Evolutionary conservation across 352 stramenopile genomes (phyloP).

Genomic region (Stramenopiles sp.): DNA sequence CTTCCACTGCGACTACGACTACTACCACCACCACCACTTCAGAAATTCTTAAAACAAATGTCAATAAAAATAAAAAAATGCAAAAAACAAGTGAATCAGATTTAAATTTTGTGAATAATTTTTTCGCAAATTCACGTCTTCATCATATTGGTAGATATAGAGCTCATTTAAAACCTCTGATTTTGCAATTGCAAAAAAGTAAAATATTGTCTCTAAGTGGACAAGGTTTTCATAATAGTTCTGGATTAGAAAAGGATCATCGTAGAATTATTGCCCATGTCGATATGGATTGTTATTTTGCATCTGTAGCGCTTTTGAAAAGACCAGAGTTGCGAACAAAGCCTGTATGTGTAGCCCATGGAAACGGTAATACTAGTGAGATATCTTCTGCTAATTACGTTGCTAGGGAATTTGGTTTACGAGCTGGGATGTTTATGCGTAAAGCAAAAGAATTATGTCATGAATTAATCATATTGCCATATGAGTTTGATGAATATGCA

Average conservation of each 20-base stretch:
- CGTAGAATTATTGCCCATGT: slow-evolving; percentile 74
- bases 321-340: slow-evolving; percentile 39
- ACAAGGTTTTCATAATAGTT: slow-evolving; percentile 24
- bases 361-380: slow-evolving; percentile 48
- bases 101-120: slow-evolving; percentile 51
- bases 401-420: slow-evolving; percentile 59
- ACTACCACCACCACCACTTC: no score
- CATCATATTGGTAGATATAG: slow-evolving; percentile 57
- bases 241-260: slow-evolving; percentile 22
- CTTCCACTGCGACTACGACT: no score
- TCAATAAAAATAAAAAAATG: no score
- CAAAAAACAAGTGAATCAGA: no score
- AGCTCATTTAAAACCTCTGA: slow-evolving; percentile 34
- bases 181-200: no score
- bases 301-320: slow-evolving; percentile 56
- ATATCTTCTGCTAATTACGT: slow-evolving; percentile 87
- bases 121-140: slow-evolving; percentile 52
- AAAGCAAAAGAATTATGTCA: slow-evolving; percentile 65
- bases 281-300: slow-evolving; percentile 95
- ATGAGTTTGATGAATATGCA: slow-evolving; percentile 71
- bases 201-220: background rate
- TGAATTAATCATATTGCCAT: slow-evolving; percentile 70
- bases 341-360: slow-evolving; percentile 69
- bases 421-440: slow-evolving; percentile 81
- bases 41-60: no score